Evolutionary conservation across 2,329 filamentous ascomycete genomes (phyloP).

Genomic region (Xylariaceae sp.): DNA sequence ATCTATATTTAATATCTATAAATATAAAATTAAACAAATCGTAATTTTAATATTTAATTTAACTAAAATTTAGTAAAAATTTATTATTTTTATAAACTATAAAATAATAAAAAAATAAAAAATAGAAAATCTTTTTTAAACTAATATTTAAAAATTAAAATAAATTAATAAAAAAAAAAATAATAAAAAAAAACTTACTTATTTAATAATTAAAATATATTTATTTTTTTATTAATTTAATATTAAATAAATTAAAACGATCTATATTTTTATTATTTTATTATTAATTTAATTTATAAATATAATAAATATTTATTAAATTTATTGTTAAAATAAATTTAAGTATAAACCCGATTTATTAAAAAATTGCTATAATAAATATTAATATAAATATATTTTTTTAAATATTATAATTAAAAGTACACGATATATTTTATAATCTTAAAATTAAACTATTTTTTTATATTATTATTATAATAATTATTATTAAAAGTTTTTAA

Average conservation of each 20-base stretch:
- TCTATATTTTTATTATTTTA: background rate
- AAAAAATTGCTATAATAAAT: background rate
- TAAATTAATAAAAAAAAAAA: background rate
- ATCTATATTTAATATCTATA: too few relatives aligned
- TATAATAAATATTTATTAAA: background rate
- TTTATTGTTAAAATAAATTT: background rate
- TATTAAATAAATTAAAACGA: background rate
- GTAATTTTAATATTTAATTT: background rate
- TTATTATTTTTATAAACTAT: background rate
- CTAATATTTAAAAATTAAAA: too few relatives aligned
- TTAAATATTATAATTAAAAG: background rate
- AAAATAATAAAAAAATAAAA: background rate
- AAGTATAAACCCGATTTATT: background rate
- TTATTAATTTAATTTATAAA: background rate
- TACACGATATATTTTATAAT: background rate
- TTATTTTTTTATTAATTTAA: background rate
- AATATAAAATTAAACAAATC: too few relatives aligned
- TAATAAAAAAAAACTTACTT: background rate
- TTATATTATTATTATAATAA: background rate
- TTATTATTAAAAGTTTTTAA: background rate
- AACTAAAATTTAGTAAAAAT: background rate
- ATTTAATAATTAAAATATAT: background rate
- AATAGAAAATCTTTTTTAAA: too few relatives aligned
- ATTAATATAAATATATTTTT: background rate
- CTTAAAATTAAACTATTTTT: background rate